Evolutionary conservation across 2,329 filamentous ascomycete species (phyloP).

Genomic region (Pseudofabraea citricarpa): DNA sequence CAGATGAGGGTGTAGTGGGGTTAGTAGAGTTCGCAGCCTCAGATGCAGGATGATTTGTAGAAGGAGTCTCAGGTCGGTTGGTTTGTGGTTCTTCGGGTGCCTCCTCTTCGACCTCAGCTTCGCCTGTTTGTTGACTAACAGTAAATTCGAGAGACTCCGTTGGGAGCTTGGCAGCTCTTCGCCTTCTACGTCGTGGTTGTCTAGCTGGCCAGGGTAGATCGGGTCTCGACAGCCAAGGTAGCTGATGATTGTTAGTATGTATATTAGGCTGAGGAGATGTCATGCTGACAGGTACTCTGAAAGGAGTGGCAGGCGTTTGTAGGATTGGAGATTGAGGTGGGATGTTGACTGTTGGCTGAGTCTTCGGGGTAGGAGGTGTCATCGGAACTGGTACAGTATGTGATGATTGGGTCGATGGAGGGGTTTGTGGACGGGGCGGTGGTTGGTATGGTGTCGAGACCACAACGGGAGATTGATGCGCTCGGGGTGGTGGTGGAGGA

Average conservation of each 20-base stretch:
- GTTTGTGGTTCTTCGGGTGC: slow-evolving; percentile 34
- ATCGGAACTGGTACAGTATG: slow-evolving; percentile 27
- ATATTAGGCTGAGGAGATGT: no score
- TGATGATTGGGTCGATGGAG: slow-evolving; percentile 23
- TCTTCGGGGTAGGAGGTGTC: slow-evolving; percentile 43
- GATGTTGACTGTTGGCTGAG: slow-evolving; percentile 15
- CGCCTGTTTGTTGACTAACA: no score
- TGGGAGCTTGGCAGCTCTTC: slow-evolving; percentile 21
- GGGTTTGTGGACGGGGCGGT: slow-evolving; percentile 35
- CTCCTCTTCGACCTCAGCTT: no score
- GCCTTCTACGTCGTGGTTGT: slow-evolving; percentile 37
- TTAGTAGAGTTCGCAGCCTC: slow-evolving; percentile 38
- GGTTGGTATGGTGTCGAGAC: slow-evolving; percentile 51
- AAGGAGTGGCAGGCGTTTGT: slow-evolving; percentile 28
- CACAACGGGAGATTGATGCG: slow-evolving; percentile 46
- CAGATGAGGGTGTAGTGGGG: slow-evolving; percentile 50
- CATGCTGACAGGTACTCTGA: slow-evolving; percentile 50
- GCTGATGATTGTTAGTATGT: no score
- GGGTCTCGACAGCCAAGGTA: slow-evolving; percentile 54
- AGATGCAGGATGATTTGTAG: slow-evolving; percentile 33
- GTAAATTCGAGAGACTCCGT: slow-evolving; percentile 19
- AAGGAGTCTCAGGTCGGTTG: slow-evolving; percentile 41
- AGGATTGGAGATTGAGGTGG: slow-evolving; percentile 21
- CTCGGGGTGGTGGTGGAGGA: slow-evolving; percentile 43
- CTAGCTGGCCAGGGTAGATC: slow-evolving; percentile 45